Evolutionary conservation across 495 filamentous ascomycete genomes (phyloP), one percentile per base, ranked within the genome.

Genomic region (Monascus purpureus): DNA sequence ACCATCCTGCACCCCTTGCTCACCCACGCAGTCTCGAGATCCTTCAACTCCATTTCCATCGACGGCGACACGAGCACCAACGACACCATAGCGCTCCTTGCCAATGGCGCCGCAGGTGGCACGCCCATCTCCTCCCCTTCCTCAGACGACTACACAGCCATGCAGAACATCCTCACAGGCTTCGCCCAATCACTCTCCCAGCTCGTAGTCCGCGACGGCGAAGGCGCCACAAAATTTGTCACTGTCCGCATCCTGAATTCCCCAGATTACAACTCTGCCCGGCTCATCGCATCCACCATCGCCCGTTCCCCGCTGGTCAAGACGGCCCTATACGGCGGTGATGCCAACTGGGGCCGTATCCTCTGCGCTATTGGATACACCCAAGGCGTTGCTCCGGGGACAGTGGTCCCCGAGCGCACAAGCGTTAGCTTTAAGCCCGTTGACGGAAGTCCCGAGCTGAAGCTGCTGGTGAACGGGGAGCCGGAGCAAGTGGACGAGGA

Each of bases 301-400:
- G 86, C 90, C n/a, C 74, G 80, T 24, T 93, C 84, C 4, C 82
- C 92, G 13, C 70, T 99, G 26, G 88, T 99, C 28, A 99, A 96
- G 66, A 96, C 92, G 0, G 90, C 92, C 0, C 67, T 99, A 20
- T 96, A 96, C 51, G 90, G 90, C 31, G 80, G 84, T 45, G 92
- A 99, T 49, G 90, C 90, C 2, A 99, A 99, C 67, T 96, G 92
- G 88, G 86, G 90, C 23, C 84, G 92, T 13, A 94, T 97, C 36
- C 67, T 96, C 14, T 96, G 92, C 57, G 90, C 90, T 2, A 82
- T 84, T 16, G 90, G 90, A 3, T 96, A 96, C 46, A 80, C 90
- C 0, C 73, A 82, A 33, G 65, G 63, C 32, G 72, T 85, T 17
- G 54, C 49, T 0, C 67, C 72, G 28, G 72, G 75, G 0, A 56